phyloP scores from a whole-genome alignment of 768 basidiomycete species.

The Lactifluus hygrophoroides region DNA sequence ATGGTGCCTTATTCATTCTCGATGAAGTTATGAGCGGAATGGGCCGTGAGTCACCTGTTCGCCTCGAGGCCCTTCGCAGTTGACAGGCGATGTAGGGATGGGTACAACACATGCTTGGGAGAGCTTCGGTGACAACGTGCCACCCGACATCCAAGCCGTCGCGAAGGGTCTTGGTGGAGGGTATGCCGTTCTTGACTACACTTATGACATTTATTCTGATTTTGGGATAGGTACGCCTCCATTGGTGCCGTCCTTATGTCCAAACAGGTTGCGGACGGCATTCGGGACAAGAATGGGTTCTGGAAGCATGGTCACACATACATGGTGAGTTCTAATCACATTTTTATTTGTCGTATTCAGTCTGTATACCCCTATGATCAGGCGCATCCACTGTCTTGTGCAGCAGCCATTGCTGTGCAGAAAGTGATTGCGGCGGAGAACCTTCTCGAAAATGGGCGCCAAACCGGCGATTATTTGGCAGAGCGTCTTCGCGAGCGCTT shows the following conservation, averaged over 20 bases:
- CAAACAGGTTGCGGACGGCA: conserved; percentile 58
- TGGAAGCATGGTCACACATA: conserved; percentile 87
- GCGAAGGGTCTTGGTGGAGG: conserved; percentile 90
- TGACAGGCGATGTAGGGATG: conserved; percentile 47
- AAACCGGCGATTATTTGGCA: conserved; percentile 51
- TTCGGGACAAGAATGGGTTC: conserved; percentile 57
- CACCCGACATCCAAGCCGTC: conserved; percentile 81
- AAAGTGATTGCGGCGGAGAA: conserved; percentile 60
- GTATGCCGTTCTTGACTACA: conserved; percentile 32
- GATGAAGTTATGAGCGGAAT: conserved; percentile 94
- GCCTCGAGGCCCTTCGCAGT: neutral
- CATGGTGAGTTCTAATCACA: conserved; percentile 39
- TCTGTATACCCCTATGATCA: conserved; percentile 23
- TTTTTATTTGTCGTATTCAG: neutral
- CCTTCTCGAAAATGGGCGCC: conserved; percentile 55
- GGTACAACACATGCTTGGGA: conserved; percentile 85
- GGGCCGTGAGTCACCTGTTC: conserved; percentile 51
- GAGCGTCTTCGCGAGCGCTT: conserved; percentile 47
- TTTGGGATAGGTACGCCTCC: conserved; percentile 51
- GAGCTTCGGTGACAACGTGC: conserved; percentile 64
- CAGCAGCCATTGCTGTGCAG: conserved; percentile 76
- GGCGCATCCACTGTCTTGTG: conserved; percentile 70
- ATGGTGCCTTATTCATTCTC: conserved; percentile 64
- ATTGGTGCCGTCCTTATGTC: conserved; percentile 80
- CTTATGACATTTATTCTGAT: neutral